phyloP scores from a whole-genome alignment of 805 yeast genomes.

The Danielia reshetovae region DNA sequence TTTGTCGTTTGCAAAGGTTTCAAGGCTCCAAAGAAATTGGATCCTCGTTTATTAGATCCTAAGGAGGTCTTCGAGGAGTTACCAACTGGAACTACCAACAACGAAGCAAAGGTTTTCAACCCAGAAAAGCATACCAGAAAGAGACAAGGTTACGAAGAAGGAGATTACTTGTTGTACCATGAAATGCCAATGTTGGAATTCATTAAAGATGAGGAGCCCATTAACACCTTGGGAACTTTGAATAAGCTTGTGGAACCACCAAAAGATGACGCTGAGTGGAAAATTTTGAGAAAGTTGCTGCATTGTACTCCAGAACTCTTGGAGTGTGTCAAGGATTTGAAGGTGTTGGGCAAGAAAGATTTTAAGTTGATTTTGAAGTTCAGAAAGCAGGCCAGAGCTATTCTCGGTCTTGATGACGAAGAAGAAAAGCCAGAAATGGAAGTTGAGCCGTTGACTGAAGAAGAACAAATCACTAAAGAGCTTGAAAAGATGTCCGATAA shows the following conservation, averaged over 20 bases:
- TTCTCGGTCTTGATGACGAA: constrained; percentile 65
- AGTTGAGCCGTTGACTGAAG: constrained; percentile 75
- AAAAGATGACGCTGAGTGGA: constrained; percentile 63
- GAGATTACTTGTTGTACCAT: constrained; percentile 71
- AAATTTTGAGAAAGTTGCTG: constrained; percentile 63
- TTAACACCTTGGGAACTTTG: constrained; percentile 71
- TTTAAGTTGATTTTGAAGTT: constrained; percentile 81
- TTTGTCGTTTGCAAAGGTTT: constrained; percentile 95
- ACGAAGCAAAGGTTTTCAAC: constrained; percentile 88
- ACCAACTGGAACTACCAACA: constrained; percentile 58
- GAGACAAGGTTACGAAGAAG: constrained; percentile 97
- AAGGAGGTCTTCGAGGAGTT: constrained; percentile 92
- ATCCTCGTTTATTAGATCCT: constrained; percentile 88
- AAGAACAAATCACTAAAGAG: constrained; percentile 84
- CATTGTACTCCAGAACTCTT: constrained; percentile 75
- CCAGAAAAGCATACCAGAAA: constrained; percentile 89
- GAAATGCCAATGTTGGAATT: constrained; percentile 75
- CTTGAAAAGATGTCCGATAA: constrained; percentile 67
- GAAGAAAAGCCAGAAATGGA: constrained; percentile 50
- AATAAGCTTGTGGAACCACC: constrained; percentile 61
- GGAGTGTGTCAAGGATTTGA: constrained; percentile 85
- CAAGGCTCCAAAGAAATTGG: constrained; percentile 93
- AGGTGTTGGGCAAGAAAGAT: constrained; percentile 92
- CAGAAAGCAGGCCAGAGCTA: constrained; percentile 81
- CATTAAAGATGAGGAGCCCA: constrained; percentile 77